phyloP scores from a whole-genome alignment of 2,329 filamentous ascomycete genomes.

The Alternaria postmessia region DNA sequence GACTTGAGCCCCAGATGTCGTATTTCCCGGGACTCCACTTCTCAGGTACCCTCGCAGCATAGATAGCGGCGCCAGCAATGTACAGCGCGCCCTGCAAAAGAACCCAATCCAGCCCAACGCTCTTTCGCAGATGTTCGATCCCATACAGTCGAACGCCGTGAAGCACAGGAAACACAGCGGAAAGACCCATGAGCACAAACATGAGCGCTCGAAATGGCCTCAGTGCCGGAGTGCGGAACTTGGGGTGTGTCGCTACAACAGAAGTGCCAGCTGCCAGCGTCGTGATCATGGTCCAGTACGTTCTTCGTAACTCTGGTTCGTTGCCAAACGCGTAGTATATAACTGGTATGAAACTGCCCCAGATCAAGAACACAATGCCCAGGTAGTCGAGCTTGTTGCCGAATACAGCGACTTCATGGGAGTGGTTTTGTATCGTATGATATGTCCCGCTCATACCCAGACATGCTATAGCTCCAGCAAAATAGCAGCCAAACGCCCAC shows the following conservation, averaged over 20 bases:
- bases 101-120: slow-evolving; percentile 84
- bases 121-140: slow-evolving; percentile 68
- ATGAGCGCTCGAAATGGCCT: slow-evolving; percentile 85
- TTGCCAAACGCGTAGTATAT: slow-evolving; percentile 70
- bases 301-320: slow-evolving; percentile 67
- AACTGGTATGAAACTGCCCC: slow-evolving; percentile 88
- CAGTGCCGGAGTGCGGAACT: slow-evolving; percentile 83
- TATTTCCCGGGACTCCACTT: slow-evolving; percentile 77
- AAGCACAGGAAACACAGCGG: slow-evolving; percentile 81
- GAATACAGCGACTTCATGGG: slow-evolving; percentile 75
- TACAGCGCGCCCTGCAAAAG: slow-evolving; percentile 83
- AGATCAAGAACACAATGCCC: slow-evolving; percentile 90
- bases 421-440: slow-evolving; percentile 88
- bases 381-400: slow-evolving; percentile 96
- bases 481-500: slow-evolving; percentile 50
- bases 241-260: slow-evolving; percentile 78
- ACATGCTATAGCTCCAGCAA: slow-evolving; percentile 53
- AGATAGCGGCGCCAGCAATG: slow-evolving; percentile 83
- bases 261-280: slow-evolving; percentile 79
- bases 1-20: slow-evolving; percentile 91
- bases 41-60: slow-evolving; percentile 88
- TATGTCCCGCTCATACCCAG: slow-evolving; percentile 70
- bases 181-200: slow-evolving; percentile 88
- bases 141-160: slow-evolving; percentile 78
- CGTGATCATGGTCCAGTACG: slow-evolving; percentile 82